phyloP scores from a whole-genome alignment of 345 rosid genomes.

The Lepidium sativum region DNA sequence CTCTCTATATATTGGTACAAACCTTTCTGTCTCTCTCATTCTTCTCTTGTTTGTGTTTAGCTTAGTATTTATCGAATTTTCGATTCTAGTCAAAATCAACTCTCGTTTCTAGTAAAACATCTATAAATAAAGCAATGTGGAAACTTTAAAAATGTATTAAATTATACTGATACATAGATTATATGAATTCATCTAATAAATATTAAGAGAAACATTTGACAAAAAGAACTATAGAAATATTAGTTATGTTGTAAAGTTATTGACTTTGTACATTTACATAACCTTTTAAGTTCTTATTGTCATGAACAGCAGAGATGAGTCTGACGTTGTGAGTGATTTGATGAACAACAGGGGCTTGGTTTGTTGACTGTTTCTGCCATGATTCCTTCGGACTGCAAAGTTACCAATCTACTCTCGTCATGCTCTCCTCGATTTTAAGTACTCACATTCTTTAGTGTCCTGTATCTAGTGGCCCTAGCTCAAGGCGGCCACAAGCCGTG shows the following conservation, averaged over 20 bases:
- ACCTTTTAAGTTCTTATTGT: too few relatives aligned
- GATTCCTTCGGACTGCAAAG: constrained; percentile 38
- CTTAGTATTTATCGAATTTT: neutral
- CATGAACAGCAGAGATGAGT: too few relatives aligned
- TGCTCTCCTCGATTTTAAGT: constrained; percentile 33
- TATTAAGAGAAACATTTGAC: too few relatives aligned
- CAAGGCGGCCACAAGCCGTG: constrained; percentile 86
- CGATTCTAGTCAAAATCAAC: neutral
- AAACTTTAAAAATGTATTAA: too few relatives aligned
- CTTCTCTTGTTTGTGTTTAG: neutral
- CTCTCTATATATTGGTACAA: constrained; percentile 37
- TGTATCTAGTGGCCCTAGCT: constrained; percentile 60
- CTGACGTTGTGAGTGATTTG: constrained; percentile 15
- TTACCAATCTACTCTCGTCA: constrained; percentile 21
- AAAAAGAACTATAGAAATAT: too few relatives aligned
- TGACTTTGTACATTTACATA: too few relatives aligned
- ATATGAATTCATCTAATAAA: too few relatives aligned
- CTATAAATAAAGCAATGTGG: too few relatives aligned
- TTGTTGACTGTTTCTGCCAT: constrained; percentile 59
- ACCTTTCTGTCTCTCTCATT: neutral
- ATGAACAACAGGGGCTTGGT: constrained; percentile 43
- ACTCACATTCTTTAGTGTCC: constrained; percentile 35
- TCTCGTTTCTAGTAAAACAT: too few relatives aligned
- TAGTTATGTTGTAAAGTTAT: too few relatives aligned
- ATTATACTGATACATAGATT: too few relatives aligned